Base-by-base conservation (phyloP, 345 rosid species). In the Salix udensis region DNA sequence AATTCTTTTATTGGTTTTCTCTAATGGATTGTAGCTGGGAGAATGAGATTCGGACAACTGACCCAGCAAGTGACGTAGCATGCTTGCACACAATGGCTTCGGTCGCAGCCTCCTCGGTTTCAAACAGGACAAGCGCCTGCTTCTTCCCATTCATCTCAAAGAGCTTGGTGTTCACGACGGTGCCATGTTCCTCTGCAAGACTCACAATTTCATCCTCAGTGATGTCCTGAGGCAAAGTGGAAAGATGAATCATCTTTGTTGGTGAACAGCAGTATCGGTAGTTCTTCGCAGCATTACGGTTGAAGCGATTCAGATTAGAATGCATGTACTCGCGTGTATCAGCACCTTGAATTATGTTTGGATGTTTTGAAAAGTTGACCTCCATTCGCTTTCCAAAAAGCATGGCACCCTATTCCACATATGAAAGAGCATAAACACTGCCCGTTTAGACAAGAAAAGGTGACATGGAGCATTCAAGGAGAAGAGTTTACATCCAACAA, bases 241-340 rank as follows among this genome's bases (percentile, higher is more conserved):
- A 96, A 50, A 96, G 79, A 87, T 96, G 99, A 67, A 96, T 85
- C 90, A 93, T 96, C 88, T 91, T 96, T 46, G 98, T 96, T 4
- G 99, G 99, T 6, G 98, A 93, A 85, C 99, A 96, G 85, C 99
- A 96, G 80, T 96, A 93, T 48, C 97, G 93, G 77, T 93, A 96
- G 78, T 96, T 93, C 89, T 96, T 96, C 6, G 95, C 97, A 36
- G 99, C 98, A 67, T 93, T 91, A 52, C 98, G 99, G 84, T 92
- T 91, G 87, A 96, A 93, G 72, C 97, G 97, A 80, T 95, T 95
- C 74, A 95, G 94, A 83, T 88, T 93, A 0, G 98, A 95, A 84
- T 88, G 90, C 36, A 79, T 72, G 68, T 90, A 95, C 76, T 95
- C 97, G 14, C 82, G 98, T 0, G 97, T 88, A 73, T 96, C 99